Evolutionary conservation across 805 yeast genomes (phyloP).

Genomic region (Suhomyces kilbournensis): DNA sequence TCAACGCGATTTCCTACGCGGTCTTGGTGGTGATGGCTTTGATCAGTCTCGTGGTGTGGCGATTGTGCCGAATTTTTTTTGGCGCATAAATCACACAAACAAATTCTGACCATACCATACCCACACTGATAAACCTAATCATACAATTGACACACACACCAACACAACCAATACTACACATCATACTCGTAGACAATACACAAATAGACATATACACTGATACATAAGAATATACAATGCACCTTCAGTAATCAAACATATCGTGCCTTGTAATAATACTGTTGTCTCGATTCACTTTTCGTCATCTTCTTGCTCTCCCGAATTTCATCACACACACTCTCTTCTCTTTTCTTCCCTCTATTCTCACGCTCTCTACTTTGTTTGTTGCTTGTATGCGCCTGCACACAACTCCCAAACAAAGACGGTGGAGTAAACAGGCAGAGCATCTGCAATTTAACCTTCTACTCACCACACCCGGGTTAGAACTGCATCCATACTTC

Average conservation of each 20-base stretch:
- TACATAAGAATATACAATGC: no score
- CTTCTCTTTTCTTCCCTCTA: no score
- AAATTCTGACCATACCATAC: no score
- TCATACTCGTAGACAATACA: neutral
- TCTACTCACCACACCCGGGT: neutral
- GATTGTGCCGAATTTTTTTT: constrained; percentile 22
- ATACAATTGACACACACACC: neutral
- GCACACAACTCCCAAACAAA: constrained; percentile 2
- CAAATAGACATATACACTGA: neutral
- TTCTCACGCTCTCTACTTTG: neutral
- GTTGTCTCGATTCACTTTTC: no score
- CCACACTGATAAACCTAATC: no score
- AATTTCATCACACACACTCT: no score
- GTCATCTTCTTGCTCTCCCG: no score
- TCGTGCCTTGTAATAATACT: no score
- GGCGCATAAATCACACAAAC: no score
- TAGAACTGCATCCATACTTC: neutral
- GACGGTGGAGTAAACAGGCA: neutral
- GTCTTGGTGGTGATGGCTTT: constrained; percentile 23
- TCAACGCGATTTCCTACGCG: constrained; percentile 20
- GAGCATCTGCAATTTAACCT: neutral
- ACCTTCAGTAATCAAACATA: no score
- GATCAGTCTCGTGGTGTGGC: constrained; percentile 23
- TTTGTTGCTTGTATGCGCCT: neutral
- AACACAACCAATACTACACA: no score